Evolutionary conservation across 2,329 filamentous ascomycete genomes (phyloP), one percentile per base, ranked within the genome.

Genomic region (Zelopaecilomyces penicillatus): DNA sequence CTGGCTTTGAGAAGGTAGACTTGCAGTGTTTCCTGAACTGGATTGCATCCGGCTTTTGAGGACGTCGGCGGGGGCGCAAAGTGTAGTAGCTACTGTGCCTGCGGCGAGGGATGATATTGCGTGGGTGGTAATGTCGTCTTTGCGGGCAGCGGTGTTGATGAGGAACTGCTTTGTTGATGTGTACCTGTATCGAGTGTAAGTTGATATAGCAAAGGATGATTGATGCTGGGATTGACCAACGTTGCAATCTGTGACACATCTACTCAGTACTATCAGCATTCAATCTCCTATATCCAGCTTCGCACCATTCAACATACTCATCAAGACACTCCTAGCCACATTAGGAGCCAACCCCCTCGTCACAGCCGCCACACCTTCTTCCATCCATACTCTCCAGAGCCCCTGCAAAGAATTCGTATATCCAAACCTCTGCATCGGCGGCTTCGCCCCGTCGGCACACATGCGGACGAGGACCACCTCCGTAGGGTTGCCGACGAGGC

Each of bases 221-320:
- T 10, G 30, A 12, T 6, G 9, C 6, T 3, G 1, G 4, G 6
- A 7, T 19, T 19, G 4, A 56, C 62, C 52, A 52, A 69, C 62
- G 67, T 67, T 41, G 67, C 66, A 11, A 70, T 70, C 44, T 70
- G 67, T 5, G 64, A 67, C 5, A 70, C 65, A 48, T 70, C 65
- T 67, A 28, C n/a, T n/a, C n/a, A n/a, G n/a, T n/a, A n/a, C n/a
- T n/a, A n/a, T n/a, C n/a, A n/a, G n/a, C n/a, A n/a, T n/a, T n/a
- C n/a, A n/a, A n/a, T n/a, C n/a, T n/a, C n/a, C n/a, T n/a, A n/a
- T n/a, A 0, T 4, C 9, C 1, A 6, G 41, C 59, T 46, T 57
- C 54, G 31, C n/a, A 45, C 30, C n/a, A 29, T 12, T 11, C 6
- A 33, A 62, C 62, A 50, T 46, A 67, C 65, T 71, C 68, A 71